phyloP scores from a whole-genome alignment of 2,329 filamentous ascomycete genomes.

The Microcyclospora pomicola region DNA sequence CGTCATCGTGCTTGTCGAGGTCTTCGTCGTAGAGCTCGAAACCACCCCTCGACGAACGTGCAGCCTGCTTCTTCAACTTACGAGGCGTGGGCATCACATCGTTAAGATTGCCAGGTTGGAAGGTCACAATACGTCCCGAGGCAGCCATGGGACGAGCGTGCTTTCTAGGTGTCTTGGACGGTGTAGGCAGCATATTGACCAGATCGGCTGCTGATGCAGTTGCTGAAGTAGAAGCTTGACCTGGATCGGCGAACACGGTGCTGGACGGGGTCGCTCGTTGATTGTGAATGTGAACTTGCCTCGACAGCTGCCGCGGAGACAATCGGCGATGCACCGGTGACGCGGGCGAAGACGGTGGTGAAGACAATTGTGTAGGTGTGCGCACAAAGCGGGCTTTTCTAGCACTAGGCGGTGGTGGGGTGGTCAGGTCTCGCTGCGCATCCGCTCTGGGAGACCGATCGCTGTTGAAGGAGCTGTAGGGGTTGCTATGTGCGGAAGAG shows the following conservation, averaged over 20 bases:
- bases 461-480: conserved; percentile 29
- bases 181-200: conserved; percentile 56
- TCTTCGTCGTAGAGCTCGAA: conserved; percentile 41
- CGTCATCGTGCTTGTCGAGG: conserved; percentile 29
- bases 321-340: too few relatives aligned
- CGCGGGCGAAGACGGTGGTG: conserved; percentile 28
- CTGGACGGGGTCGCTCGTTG: too few relatives aligned
- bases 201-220: conserved; percentile 10
- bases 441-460: conserved; percentile 11
- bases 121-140: conserved; percentile 37
- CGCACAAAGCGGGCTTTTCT: conserved; percentile 33
- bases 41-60: conserved; percentile 43
- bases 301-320: too few relatives aligned
- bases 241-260: conserved; percentile 9
- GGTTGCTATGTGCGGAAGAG: conserved; percentile 26
- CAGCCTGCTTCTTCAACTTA: conserved; percentile 27
- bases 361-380: conserved; percentile 26
- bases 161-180: conserved; percentile 55
- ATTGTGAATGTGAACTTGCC: too few relatives aligned
- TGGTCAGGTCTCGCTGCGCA: conserved; percentile 9
- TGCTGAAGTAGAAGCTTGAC: conserved; percentile 11
- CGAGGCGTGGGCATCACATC: conserved; percentile 46
- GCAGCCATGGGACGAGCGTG: conserved; percentile 28
- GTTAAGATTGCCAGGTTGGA: conserved; percentile 45
- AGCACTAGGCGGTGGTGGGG: conserved; percentile 12